Evolutionary conservation across 2,329 filamentous ascomycete species (phyloP).

Genomic region (Aphanoascus verrucosus): DNA sequence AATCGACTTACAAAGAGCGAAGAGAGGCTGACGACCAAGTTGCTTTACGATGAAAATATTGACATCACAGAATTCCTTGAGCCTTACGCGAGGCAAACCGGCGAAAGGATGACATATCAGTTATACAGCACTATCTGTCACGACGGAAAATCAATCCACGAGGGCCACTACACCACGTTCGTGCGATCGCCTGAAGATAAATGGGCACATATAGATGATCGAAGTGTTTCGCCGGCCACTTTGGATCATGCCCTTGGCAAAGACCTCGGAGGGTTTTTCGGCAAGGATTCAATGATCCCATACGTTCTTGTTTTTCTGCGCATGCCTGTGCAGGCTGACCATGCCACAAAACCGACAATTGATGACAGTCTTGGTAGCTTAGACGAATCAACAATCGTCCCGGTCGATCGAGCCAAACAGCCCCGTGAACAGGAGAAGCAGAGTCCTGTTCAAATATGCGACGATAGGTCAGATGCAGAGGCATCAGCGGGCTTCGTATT

Average conservation of each 20-base stretch:
- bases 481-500: background rate
- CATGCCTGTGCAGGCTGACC: background rate
- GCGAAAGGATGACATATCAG: constrained; percentile 9
- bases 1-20: constrained; percentile 5
- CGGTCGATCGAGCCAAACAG: background rate
- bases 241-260: background rate
- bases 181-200: constrained; percentile 9
- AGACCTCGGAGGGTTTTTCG: background rate
- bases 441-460: background rate
- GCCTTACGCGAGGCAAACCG: background rate
- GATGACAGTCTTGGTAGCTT: background rate
- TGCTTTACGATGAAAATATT: constrained; percentile 12
- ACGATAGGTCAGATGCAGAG: background rate
- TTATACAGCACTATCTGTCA: constrained; percentile 12
- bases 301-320: constrained; percentile 13
- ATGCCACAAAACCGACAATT: background rate
- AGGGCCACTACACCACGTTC: constrained; percentile 13
- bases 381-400: background rate
- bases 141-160: background rate
- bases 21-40: background rate
- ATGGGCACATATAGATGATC: constrained; percentile 13
- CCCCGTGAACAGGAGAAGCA: background rate
- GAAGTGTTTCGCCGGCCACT: background rate
- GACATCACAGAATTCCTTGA: constrained; percentile 13
- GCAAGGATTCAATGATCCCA: background rate